Evolutionary conservation across 805 yeast species (phyloP), one percentile per base, ranked within the genome.

Genomic region (Danielia reshetovae): DNA sequence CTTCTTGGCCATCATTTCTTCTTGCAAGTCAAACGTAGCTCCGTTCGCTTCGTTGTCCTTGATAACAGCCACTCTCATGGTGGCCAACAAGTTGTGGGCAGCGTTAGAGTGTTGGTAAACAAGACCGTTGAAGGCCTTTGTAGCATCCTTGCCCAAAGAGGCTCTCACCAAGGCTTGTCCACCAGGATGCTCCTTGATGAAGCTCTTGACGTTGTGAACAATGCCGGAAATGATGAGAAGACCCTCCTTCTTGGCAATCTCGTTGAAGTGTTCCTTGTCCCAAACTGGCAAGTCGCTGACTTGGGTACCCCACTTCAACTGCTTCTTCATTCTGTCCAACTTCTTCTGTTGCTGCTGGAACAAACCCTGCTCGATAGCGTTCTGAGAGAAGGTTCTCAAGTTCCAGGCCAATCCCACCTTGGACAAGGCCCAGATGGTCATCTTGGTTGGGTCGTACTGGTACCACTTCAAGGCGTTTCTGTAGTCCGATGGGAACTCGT

Each of bases 401-500:
- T 81, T 79, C 62, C 74, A 77, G 15, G 89, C 79, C 42, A 84
- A 60, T 24, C 93, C 93, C 18, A 82, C 38, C 57, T 79, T 72
- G 11, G 85, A 81, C 36, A 74, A 60, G 5, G 59, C 18, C 60
- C 70, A 83, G 48, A 84, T 82, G 34, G 72, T 49, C 30, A 75
- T 52, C 63, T 84, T 84, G 32, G 93, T 83, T 47, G 94, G 94
- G 58, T 85, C 94, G 55, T 78, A 84, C 70, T 84, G 90, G 69
- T 79, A 84, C 93, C 93, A 84, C 57, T 77, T 81, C 55, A 84
- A 72, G 13, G 93, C 93, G 56, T 84, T 84, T 74, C 94, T 77
- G 74, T 84, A 85, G 65, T 85, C 94, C 13, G 85, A 75, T 51
- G 94, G 93, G 74, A 84, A 85, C 68, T 84, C 94, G 59, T 85